These are phyloP conservation scores for Rhododendron ferrugineum DNA, from an alignment of 148 eudicot species.

Conservation along the genomic window DNA sequence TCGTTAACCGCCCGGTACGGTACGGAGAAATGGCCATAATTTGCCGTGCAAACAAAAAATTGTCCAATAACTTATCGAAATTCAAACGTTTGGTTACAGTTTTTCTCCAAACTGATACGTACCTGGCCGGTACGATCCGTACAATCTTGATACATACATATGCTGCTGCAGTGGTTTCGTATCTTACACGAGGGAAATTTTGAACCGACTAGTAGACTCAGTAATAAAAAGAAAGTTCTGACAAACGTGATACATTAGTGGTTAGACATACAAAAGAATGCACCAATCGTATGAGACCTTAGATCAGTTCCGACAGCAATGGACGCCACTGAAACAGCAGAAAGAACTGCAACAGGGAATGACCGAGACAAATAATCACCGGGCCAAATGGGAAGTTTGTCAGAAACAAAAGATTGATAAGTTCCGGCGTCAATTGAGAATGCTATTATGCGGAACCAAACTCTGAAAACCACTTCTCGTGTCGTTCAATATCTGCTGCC, in stretches of 20 bases:
- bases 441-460: conserved; percentile 73
- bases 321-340: not conserved
- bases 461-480: conserved; percentile 90
- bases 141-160: no score
- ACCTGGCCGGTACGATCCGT: no score
- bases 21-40: no score
- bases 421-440: not conserved
- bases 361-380: not conserved
- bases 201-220: not conserved
- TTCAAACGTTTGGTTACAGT: no score
- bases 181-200: not conserved
- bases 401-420: not conserved
- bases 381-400: not conserved
- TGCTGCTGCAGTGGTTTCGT: not conserved
- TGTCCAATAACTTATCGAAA: no score
- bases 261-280: conserved; percentile 14
- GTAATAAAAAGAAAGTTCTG: not conserved
- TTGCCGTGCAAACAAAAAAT: no score
- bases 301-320: not conserved
- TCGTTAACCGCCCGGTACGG: no score
- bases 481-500: conserved; percentile 80
- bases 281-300: not conserved
- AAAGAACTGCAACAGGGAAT: not conserved
- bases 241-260: conserved; percentile 7
- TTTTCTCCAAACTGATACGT: no score